These are phyloP conservation scores for Cyberlindnera petersonii DNA, from an alignment of 805 yeast genomes.

Conservation along the genomic window DNA sequence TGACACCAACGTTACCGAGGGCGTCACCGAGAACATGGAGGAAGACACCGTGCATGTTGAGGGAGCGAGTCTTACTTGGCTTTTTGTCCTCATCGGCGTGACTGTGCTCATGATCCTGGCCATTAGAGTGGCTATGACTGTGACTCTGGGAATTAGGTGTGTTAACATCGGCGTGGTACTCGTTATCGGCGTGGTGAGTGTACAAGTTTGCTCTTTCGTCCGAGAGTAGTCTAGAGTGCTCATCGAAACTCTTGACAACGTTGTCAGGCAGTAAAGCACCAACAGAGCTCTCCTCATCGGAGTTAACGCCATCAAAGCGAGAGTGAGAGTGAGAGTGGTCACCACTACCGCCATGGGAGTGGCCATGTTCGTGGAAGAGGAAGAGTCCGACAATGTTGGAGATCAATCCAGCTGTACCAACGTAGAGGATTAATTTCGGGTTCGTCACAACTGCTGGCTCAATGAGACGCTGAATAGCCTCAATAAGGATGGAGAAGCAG, in stretches of 20 bases:
- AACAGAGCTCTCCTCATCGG: conserved; percentile 25
- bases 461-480: conserved; percentile 85
- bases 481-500: conserved; percentile 87
- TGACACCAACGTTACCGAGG: conserved; percentile 91
- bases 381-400: conserved; percentile 83
- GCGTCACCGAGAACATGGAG: conserved; percentile 96
- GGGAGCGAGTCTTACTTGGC: conserved; percentile 44
- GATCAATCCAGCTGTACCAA: conserved; percentile 77
- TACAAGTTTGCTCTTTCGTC: conserved; percentile 9
- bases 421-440: conserved; percentile 77
- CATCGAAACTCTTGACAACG: conserved; percentile 37
- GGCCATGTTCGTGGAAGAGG: conserved; percentile 85
- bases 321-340: conserved; percentile 35
- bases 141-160: conserved; percentile 8
- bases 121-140: conserved; percentile 6
- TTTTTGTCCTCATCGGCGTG: neutral
- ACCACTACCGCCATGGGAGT: conserved; percentile 40
- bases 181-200: conserved; percentile 22
- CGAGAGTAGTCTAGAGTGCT: conserved; percentile 17
- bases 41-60: conserved; percentile 97
- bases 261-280: conserved; percentile 41
- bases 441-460: conserved; percentile 74
- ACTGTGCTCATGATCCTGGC: too few relatives aligned
- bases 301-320: neutral
- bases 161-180: conserved; percentile 17